These are phyloP conservation scores for Rubia tinctorum DNA, from an alignment of 305 asterid species.

Conservation along the genomic window DNA sequence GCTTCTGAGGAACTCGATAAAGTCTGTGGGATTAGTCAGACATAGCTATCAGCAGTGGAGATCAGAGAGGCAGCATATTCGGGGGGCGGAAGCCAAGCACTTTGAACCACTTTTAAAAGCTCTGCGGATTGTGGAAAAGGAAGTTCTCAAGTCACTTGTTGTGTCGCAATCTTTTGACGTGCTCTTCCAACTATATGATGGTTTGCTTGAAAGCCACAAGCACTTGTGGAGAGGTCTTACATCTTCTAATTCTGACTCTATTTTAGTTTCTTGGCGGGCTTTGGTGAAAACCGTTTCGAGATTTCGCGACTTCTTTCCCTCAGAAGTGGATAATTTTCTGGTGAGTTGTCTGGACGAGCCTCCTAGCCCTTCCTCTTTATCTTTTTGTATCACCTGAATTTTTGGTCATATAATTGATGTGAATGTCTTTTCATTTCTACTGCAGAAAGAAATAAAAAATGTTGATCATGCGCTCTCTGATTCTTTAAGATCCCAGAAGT, in stretches of 20 bases:
- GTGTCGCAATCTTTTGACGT: slow-evolving; percentile 55
- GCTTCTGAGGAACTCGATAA: slow-evolving; percentile 47
- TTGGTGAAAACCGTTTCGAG: slow-evolving; percentile 53
- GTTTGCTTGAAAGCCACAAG: slow-evolving; percentile 75
- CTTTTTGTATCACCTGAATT: slow-evolving; percentile 4
- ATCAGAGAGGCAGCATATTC: slow-evolving; percentile 36
- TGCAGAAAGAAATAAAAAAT: slow-evolving; percentile 50
- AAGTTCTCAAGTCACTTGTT: slow-evolving; percentile 57
- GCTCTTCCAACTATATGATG: slow-evolving; percentile 43
- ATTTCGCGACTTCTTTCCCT: slow-evolving; percentile 47
- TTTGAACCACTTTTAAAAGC: slow-evolving; percentile 44
- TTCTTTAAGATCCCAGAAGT: slow-evolving; percentile 50
- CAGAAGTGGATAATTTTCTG: slow-evolving; percentile 55
- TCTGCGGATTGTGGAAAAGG: slow-evolving; percentile 54
- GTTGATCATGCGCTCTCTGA: slow-evolving; percentile 36
- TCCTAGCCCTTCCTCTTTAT: slow-evolving; percentile 11
- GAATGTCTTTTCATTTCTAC: slow-evolving; percentile 13
- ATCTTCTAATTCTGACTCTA: slow-evolving; percentile 44
- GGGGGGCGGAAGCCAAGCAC: slow-evolving; percentile 29
- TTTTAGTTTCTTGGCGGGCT: slow-evolving; percentile 54
- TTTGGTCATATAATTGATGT: slow-evolving; percentile 7
- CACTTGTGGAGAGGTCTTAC: slow-evolving; percentile 63
- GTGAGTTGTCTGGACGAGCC: slow-evolving; percentile 37
- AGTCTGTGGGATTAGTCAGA: slow-evolving; percentile 55
- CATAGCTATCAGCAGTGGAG: slow-evolving; percentile 78